Evolutionary conservation across 192 early-diverging fungal species (phyloP).

Genomic region (Tieghemiomyces parasiticus): DNA sequence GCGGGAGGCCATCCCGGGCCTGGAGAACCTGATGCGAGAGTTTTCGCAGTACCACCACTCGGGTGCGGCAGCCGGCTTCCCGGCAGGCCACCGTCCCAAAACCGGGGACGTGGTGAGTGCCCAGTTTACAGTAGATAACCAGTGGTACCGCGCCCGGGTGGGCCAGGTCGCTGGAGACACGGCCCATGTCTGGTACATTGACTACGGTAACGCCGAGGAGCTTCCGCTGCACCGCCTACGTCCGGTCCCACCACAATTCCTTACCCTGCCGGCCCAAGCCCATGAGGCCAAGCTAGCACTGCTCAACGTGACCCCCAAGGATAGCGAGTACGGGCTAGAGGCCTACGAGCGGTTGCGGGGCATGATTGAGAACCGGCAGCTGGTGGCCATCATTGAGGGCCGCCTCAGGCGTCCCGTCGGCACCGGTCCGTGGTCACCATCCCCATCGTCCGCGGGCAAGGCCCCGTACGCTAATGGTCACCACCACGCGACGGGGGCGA

Average conservation of each 20-base stretch:
- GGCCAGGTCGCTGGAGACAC: slow-evolving; percentile 33
- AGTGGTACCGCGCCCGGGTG: slow-evolving; percentile 86
- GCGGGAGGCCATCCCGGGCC: slow-evolving; percentile 31
- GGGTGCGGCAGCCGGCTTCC: slow-evolving; percentile 18
- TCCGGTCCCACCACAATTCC: slow-evolving; percentile 60
- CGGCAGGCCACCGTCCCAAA: no score
- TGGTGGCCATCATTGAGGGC: slow-evolving; percentile 57
- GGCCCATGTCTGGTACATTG: slow-evolving; percentile 73
- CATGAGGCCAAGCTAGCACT: slow-evolving; percentile 76
- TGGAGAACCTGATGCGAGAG: slow-evolving; percentile 76
- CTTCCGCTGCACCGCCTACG: slow-evolving; percentile 53
- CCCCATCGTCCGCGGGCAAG: no score
- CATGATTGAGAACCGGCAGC: slow-evolving; percentile 37
- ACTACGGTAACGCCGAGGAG: slow-evolving; percentile 90
- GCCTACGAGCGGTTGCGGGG: slow-evolving; percentile 56
- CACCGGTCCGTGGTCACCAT: no score
- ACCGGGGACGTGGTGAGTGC: slow-evolving; percentile 57
- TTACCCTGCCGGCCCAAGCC: slow-evolving; percentile 51
- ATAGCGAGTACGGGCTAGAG: slow-evolving; percentile 63
- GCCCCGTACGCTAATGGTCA: no score
- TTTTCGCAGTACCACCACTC: slow-evolving; percentile 46
- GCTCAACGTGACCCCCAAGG: slow-evolving; percentile 42
- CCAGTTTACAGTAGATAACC: slow-evolving; percentile 74
- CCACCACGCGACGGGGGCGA: no score
- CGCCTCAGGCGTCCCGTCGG: no score